Percentiles rank a stretch among this genome's conserved stretches.
phyloP scores from a whole-genome alignment of 1,284 basidiomycete genomes.

The Cryptococcus sp. region DNA sequence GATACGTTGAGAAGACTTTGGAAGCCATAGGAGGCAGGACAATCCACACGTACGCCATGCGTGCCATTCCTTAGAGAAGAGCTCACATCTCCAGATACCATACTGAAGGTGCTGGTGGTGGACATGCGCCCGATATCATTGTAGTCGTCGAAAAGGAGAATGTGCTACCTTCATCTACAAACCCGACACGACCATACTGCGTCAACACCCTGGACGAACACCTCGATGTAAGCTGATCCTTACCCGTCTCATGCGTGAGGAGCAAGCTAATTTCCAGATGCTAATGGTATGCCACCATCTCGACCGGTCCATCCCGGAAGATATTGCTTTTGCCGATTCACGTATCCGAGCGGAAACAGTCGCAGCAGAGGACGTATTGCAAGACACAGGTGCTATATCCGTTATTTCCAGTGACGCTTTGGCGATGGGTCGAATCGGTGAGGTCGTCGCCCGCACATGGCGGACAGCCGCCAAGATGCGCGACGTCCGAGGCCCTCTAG shows the following conservation, averaged over 20 bases:
- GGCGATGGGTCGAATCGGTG: constrained; percentile 96
- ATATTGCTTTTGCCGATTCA: constrained; percentile 94
- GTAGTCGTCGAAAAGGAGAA: constrained; percentile 86
- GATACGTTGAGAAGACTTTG: constrained; percentile 68
- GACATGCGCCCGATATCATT: constrained; percentile 97
- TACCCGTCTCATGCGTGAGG: constrained; percentile 2
- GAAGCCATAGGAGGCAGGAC: constrained; percentile 84
- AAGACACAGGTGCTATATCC: constrained; percentile 89
- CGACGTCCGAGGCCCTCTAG: constrained; percentile 67
- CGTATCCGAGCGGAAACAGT: constrained; percentile 95
- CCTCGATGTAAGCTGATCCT: constrained; percentile 76
- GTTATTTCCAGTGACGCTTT: constrained; percentile 96
- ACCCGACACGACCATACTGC: constrained; percentile 90
- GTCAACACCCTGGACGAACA: constrained; percentile 95
- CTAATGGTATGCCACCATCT: constrained; percentile 90
- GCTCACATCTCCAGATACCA: constrained; percentile 57
- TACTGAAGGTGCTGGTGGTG: constrained; percentile 90
- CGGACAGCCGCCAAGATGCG: constrained; percentile 95
- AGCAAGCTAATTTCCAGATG: constrained; percentile 59
- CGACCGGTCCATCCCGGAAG: constrained; percentile 83
- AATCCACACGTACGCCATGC: constrained; percentile 72
- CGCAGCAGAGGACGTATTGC: constrained; percentile 94
- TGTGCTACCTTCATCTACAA: constrained; percentile 95
- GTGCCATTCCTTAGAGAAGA: neutral
- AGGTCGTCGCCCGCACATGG: constrained; percentile 92